Base-by-base conservation (phyloP, 2,329 filamentous ascomycete species). In the Epichloe bromicola region DNA sequence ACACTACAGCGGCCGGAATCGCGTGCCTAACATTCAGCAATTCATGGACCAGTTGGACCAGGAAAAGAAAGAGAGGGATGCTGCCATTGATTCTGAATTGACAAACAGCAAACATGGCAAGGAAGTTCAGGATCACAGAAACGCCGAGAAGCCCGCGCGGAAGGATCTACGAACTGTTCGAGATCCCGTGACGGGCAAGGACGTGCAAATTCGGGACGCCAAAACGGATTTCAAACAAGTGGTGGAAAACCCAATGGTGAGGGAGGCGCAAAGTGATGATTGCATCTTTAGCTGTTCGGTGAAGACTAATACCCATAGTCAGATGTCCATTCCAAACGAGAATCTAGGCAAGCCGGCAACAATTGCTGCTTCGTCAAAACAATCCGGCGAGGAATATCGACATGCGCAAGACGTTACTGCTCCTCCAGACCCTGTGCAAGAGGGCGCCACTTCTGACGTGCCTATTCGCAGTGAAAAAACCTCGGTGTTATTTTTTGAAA, bases 381-480 rank as follows among this genome's bases (percentile, higher is more conserved):
- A 94, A 64, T 82, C 82, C 0, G 80, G 83, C 30, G 77, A 84
- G 53, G 86, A 95, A 56, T 96, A 97, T 67, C 86, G 85, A 56
- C 64, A 85, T 52, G 86, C 82, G 10, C 91, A 96, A 68, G 91
- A 97, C 67, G 74, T 95, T 52, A 95, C 88, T 0, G 87, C 91
- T 0, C 91, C 91, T 2, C 91, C 91, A 1, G 90, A 94, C 57
- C 91, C 91, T 0, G 74, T 95, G 19, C 82, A 83, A 15, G 77
- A 83, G 52, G 88, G 88, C 23, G 81, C 84, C 36, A 97, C 91
- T 0, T 90, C 88, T 26, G 93, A 97, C 67, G 89, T 97, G 1
- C 93, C 93, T 3, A 95, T 97, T 53, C 86, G 90, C 62, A 91
- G 90, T 60, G 91, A 97, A 64, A 93, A 23, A 76, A 97, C 93